Evolutionary conservation across 1,284 basidiomycete species (phyloP), one percentile per base, ranked within the genome.

Genomic region (Entoloma clypeatum): DNA sequence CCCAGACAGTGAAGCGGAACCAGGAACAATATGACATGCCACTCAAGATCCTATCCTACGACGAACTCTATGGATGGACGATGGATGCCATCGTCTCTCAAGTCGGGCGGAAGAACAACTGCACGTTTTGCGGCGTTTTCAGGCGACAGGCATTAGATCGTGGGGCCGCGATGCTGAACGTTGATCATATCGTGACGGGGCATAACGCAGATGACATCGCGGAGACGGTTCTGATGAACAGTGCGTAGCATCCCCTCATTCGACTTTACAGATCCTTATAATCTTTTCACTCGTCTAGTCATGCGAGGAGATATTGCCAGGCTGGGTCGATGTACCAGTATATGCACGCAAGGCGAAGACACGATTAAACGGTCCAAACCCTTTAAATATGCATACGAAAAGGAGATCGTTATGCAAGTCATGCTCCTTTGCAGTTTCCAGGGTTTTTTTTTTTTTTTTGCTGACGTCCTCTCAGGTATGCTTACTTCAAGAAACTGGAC

Each of bases 201-300:
- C 95, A 99, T 65, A 99, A 99, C 60, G 95, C 95, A 23, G 95
- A 99, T 57, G 95, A 99, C 63, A 94, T 99, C 33, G 95, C 95
- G 6, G 95, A 99, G 69, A 99, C 95, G 0, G 89, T 99, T 0
- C 67, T 99, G 11, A 99, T 99, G 95, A 99, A 99, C 58, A 91
- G 93, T 94, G 44, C n/a, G n/a, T n/a, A 52, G 86, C 69, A 21
- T n/a, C n/a, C 11, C 27, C 34, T 36, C 21, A 11, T 3, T 24
- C 30, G 48, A 19, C n/a, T n/a, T n/a, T n/a, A n/a, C n/a, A n/a
- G n/a, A 21, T 42, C 23, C 46, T 25, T 5, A 29, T 54, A 25
- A 29, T 5, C 16, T 37, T 33, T 33, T 23, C 13, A 50, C 59
- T 3, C 9, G 9, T 39, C 29, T 18, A 96, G 94, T 99, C 45